Base-by-base conservation (phyloP, 345 rosid species). In the Atalantia buxifolia region DNA sequence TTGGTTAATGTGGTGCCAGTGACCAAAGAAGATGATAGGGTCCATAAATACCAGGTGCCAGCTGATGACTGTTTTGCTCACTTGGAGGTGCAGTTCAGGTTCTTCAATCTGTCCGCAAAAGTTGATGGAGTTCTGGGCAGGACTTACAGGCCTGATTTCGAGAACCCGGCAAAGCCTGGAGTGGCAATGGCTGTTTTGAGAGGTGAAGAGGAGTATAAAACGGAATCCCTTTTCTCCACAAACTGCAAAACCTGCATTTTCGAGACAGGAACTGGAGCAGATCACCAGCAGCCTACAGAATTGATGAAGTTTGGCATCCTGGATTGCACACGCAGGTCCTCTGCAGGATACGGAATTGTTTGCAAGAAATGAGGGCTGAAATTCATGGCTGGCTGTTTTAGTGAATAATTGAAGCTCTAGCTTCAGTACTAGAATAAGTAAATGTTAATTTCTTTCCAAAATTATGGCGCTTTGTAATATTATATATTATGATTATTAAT, bases 171-270 rank as follows among this genome's bases (percentile, higher is more conserved):
- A 10, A 80, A 80, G 25, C 65, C 72, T 3, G 73, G 76, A 5
- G 79, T 75, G 66, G 79, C 76, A 69, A 76, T 76, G 83, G 71
- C 83, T 9, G 79, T 76, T 70, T 25, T 80, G 79, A 79, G 79
- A 1, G 79, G 79, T 2, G 83, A 80, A 64, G 72, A 80, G 25
- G 66, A 76, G 68, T 69, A 33, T 33, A 70, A 36, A 63, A 69
- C 72, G 45, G 3, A 42, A 7, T 33, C 69, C 4, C 72, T 75
- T 45, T 40, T 68, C 63, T 69, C 79, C 12, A 16, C 79, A 9
- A 76, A 80, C 9, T 80, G 79, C 48, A 10, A 19, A 7, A 75
- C 77, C 31, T 75, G 77, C 33, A 28, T 64, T 36, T 75, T 63
- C 77, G 22, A n/a, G 13, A 19, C 25, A 24, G 69, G 28, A 62